phyloP scores from a whole-genome alignment of 768 basidiomycete species.

The Chalciporus pseudorubinellus region DNA sequence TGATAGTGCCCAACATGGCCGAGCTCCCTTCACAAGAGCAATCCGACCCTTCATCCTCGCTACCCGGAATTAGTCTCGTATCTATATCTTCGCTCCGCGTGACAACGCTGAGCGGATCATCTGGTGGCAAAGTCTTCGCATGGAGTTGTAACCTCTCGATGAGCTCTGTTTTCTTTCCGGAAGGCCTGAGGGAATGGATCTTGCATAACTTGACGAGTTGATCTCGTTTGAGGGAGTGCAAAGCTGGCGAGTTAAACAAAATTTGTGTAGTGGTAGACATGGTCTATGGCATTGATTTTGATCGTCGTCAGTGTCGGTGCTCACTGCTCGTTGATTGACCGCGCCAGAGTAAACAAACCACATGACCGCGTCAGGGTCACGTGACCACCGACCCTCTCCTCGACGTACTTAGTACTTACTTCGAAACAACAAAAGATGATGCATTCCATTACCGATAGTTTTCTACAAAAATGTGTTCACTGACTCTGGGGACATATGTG shows the following conservation, averaged over 20 bases:
- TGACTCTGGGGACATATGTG: neutral
- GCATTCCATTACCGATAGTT: conserved; percentile 2
- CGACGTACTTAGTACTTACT: neutral
- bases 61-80: conserved; percentile 29
- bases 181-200: conserved; percentile 73
- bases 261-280: conserved; percentile 79
- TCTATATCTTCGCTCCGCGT: conserved; percentile 46
- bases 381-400: conserved; percentile 5
- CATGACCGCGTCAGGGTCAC: conserved; percentile 18
- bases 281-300: conserved; percentile 7
- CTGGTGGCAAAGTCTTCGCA: conserved; percentile 59
- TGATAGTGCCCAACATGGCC: conserved; percentile 22
- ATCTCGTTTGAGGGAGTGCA: conserved; percentile 80
- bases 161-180: conserved; percentile 76
- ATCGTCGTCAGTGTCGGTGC: conserved; percentile 2
- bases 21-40: conserved; percentile 15
- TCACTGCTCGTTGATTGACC: conserved; percentile 16
- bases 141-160: conserved; percentile 67
- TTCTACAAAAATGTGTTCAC: neutral
- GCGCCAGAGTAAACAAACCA: conserved; percentile 9
- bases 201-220: conserved; percentile 87
- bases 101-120: conserved; percentile 55
- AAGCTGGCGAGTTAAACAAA: conserved; percentile 78
- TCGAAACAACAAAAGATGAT: conserved; percentile 14
- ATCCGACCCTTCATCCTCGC: conserved; percentile 31